phyloP scores from a whole-genome alignment of 768 basidiomycete genomes.

The Hericium coralloides region DNA sequence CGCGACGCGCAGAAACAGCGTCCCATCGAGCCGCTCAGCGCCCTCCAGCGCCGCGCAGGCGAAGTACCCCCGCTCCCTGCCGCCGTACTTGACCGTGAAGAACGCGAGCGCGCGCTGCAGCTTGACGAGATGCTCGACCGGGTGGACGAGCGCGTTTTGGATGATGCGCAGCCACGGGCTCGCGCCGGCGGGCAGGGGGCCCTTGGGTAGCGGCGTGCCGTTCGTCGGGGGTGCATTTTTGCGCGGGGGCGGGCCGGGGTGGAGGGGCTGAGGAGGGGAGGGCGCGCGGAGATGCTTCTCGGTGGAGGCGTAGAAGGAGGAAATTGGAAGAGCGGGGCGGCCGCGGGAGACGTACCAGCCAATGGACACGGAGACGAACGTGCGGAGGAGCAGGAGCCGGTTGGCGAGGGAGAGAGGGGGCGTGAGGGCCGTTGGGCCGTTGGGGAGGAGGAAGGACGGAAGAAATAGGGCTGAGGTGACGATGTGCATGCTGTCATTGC shows the following conservation, averaged over 20 bases:
- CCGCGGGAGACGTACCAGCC: conserved; percentile 51
- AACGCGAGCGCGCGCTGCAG: conserved; percentile 41
- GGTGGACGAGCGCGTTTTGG: conserved; percentile 42
- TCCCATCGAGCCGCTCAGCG: conserved; percentile 48
- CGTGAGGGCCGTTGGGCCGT: conserved; percentile 4
- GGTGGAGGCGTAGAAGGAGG: conserved; percentile 34
- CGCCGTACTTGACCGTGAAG: conserved; percentile 36
- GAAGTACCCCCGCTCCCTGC: conserved; percentile 25
- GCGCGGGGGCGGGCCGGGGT: conserved; percentile 13
- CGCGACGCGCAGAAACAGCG: conserved; percentile 51
- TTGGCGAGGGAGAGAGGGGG: conserved; percentile 27
- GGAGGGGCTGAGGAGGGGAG: conserved; percentile 7
- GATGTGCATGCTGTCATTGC: conserved; percentile 43
- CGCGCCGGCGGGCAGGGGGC: conserved; percentile 4
- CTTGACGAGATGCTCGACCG: conserved; percentile 49
- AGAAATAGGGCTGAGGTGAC: conserved; percentile 61
- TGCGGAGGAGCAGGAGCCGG: conserved; percentile 42
- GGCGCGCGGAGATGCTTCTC: conserved; percentile 14
- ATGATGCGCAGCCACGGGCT: conserved; percentile 48
- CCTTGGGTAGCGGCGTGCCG: background rate
- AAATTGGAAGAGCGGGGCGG: conserved; percentile 39
- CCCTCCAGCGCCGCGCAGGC: conserved; percentile 31
- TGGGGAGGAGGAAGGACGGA: conserved; percentile 36
- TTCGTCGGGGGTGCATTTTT: conserved; percentile 15
- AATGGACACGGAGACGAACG: conserved; percentile 46